A percentile compares a stretch with the other conserved stretches of the same genome.
Evolutionary conservation across 2,329 filamentous ascomycete genomes (phyloP).

Genomic region (Ilyonectria mors-panacis): DNA sequence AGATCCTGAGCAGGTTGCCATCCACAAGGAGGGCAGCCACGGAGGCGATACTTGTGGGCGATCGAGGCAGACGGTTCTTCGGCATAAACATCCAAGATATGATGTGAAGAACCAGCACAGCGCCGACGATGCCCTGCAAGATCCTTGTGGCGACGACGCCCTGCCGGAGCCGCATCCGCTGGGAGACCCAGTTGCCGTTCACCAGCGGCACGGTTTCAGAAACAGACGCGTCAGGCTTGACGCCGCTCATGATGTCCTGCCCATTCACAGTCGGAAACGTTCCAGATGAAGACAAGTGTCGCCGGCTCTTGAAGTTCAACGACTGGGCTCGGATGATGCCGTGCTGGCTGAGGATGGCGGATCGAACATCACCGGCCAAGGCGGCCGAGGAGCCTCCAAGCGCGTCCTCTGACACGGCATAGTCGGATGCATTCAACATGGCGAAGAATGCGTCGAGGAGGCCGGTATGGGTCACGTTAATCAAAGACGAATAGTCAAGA

Average conservation of each 20-base stretch:
- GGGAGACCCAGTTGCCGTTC: constrained; percentile 32
- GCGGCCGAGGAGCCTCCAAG: constrained; percentile 41
- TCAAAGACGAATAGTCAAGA: constrained; percentile 50
- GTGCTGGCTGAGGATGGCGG: constrained; percentile 55
- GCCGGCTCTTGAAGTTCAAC: constrained; percentile 49
- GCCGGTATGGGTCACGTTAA: constrained; percentile 45
- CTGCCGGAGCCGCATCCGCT: constrained; percentile 45
- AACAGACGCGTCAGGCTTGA: constrained; percentile 40
- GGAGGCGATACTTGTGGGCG: constrained; percentile 55
- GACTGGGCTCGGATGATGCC: constrained; percentile 55
- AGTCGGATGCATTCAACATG: constrained; percentile 52
- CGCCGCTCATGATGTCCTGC: constrained; percentile 41
- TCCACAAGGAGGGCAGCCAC: constrained; percentile 55
- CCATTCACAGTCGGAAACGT: constrained; percentile 40
- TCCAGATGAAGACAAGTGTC: constrained; percentile 36
- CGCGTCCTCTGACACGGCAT: constrained; percentile 46
- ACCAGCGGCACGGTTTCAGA: constrained; percentile 45
- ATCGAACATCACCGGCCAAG: constrained; percentile 42
- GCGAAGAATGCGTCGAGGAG: constrained; percentile 56
- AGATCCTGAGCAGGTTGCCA: constrained; percentile 52
- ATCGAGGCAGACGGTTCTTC: constrained; percentile 48
- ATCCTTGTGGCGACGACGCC: constrained; percentile 52
- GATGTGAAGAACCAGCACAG: constrained; percentile 47
- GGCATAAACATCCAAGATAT: constrained; percentile 49
- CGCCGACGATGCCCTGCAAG: constrained; percentile 51